Base-by-base conservation (phyloP, 2,329 filamentous ascomycete genomes). In the Trichoderma lentiforme region DNA sequence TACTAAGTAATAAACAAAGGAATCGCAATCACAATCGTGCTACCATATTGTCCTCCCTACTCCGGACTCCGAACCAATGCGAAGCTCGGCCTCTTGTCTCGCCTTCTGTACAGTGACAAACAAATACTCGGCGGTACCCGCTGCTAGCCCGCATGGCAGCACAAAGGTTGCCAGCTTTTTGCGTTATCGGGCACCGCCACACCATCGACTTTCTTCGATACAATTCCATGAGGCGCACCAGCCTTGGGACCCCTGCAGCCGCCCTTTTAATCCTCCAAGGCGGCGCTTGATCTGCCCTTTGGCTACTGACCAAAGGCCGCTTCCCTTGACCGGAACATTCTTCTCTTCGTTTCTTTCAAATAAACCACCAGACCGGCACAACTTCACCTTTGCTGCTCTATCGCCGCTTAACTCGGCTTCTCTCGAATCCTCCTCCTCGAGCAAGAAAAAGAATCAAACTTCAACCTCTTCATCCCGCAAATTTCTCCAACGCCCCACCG, bases 161-260 rank as follows among this genome's bases (percentile, higher is more conserved):
- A 61, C 34, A 47, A 56, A 66, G 63, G 63, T 66, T 66, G 51
- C 36, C 53, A 43, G 43, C 28, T 60, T 60, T 60, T 60, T 66
- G 62, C 60, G 51, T 65, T 65, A 64, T 71, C 63, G 72, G 34
- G 79, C 79, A 82, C 80, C 79, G 80, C 81, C 81, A 82, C 81
- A 82, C 80, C 76, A 77, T 83, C 81, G 79, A 82, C 78, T 68
- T 80, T 80, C 81, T 83, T 83, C 81, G 77, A 83, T 80, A 78
- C 77, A 78, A 73, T 83, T 83, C 81, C 81, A 82, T 83, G 82
- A 81, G 81, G 80, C 81, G 81, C 79, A 80, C 73, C 75, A 75
- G 74, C 74, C 74, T 76, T 73, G 75, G 73, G 73, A 74, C 76
- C 76, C 78, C 76, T 80, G 77, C 76, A 79, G 77, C 76, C 77